Conservation (phyloP, 2,329 filamentous ascomycete species). For the Aspergillus persii region DNA sequence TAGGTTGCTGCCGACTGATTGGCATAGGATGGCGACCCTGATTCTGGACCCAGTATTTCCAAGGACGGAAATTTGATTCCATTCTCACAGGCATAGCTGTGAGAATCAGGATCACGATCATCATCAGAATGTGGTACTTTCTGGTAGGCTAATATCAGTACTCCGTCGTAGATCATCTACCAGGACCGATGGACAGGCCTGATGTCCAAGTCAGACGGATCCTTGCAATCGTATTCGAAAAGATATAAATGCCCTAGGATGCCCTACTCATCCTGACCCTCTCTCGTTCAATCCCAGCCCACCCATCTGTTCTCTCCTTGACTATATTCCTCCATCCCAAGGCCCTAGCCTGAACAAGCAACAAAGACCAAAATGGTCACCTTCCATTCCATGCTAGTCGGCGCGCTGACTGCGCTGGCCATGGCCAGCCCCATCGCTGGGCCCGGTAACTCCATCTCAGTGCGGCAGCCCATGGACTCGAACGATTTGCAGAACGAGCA, state of each 20-base stretch:
- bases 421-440: constrained; percentile 12
- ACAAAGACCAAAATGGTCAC: constrained; percentile 9
- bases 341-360: neutral
- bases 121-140: neutral
- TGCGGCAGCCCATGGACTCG: constrained; percentile 19
- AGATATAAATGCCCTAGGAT: neutral
- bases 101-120: neutral
- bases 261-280: neutral
- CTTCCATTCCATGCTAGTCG: constrained; percentile 14
- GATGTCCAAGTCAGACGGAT: neutral
- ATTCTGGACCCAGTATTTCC: neutral
- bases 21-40: neutral
- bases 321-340: too few relatives aligned
- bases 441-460: constrained; percentile 4
- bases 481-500: constrained; percentile 39
- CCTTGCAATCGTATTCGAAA: neutral
- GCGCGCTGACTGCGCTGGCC: constrained; percentile 13
- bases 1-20: neutral
- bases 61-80: neutral
- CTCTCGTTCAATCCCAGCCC: neutral
- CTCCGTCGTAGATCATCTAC: neutral
- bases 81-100: neutral
- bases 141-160: neutral
- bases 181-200: neutral
- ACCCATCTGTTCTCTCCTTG: neutral